Percentiles rank a stretch among this genome's conserved stretches.
Conservation (phyloP, 1,284 basidiomycete species). For the Puccinia horiana region DNA sequence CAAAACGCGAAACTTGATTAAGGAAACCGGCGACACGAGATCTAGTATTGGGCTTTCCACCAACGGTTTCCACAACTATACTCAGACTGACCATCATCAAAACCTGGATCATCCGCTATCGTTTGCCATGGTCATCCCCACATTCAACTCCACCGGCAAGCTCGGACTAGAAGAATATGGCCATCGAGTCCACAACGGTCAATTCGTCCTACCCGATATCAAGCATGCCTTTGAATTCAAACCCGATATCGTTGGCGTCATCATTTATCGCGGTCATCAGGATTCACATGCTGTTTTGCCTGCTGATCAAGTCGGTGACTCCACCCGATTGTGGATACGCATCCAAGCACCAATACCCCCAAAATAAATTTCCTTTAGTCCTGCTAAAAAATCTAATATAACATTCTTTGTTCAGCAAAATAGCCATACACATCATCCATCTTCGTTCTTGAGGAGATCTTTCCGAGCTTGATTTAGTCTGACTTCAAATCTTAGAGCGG, state of each 20-base stretch:
- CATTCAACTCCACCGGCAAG: not conserved
- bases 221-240: not conserved
- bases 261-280: not conserved
- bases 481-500: too few species aligned
- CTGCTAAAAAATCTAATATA: too few species aligned
- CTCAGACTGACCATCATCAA: not conserved
- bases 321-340: not conserved
- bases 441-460: too few species aligned
- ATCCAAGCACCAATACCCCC: too few species aligned
- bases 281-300: not conserved
- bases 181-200: not conserved
- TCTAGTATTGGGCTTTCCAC: not conserved
- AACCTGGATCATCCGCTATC: not conserved
- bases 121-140: not conserved
- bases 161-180: not conserved
- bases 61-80: not conserved
- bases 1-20: not conserved
- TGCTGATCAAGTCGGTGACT: not conserved
- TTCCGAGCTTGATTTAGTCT: too few species aligned
- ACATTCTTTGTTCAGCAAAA: too few species aligned
- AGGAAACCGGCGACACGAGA: too few species aligned
- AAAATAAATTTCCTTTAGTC: too few species aligned
- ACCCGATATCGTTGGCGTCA: not conserved
- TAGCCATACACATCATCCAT: too few species aligned
- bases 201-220: not conserved